These are phyloP conservation scores for Grigorovia humatica DNA, from an alignment of 805 yeast genomes.

Conservation along the genomic window DNA sequence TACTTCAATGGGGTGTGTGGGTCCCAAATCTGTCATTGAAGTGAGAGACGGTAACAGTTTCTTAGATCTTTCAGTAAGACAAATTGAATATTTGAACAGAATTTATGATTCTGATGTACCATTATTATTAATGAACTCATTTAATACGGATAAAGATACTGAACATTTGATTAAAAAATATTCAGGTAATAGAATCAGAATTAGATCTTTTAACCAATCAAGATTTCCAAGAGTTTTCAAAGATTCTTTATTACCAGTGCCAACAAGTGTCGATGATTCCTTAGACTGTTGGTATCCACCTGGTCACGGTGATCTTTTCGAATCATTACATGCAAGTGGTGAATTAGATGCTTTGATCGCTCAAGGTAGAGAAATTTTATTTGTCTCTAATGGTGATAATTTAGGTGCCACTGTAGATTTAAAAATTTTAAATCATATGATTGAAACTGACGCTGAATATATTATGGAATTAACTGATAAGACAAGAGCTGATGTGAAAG, in stretches of 20 bases:
- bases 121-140: conserved; percentile 92
- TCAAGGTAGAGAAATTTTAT: conserved; percentile 89
- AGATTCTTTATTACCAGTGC: conserved; percentile 94
- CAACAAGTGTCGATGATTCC: conserved; percentile 59
- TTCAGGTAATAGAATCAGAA: conserved; percentile 90
- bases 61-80: conserved; percentile 90
- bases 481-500: conserved; percentile 98
- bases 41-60: conserved; percentile 98
- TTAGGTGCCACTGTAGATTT: conserved; percentile 96
- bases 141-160: conserved; percentile 90
- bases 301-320: conserved; percentile 98
- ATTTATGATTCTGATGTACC: conserved; percentile 90
- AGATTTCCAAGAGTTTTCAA: conserved; percentile 90
- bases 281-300: conserved; percentile 97
- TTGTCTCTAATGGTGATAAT: conserved; percentile 97
- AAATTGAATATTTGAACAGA: conserved; percentile 89
- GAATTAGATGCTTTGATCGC: conserved; percentile 81
- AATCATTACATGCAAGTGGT: conserved; percentile 79
- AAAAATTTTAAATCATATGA: conserved; percentile 83
- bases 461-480: conserved; percentile 98
- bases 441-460: conserved; percentile 84
- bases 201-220: conserved; percentile 95
- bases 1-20: conserved; percentile 99
- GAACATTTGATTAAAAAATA: conserved; percentile 92
- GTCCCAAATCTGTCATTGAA: conserved; percentile 89